Conservation (phyloP, 2,329 filamentous ascomycete genomes). For the Orbilia oligospora region DNA sequence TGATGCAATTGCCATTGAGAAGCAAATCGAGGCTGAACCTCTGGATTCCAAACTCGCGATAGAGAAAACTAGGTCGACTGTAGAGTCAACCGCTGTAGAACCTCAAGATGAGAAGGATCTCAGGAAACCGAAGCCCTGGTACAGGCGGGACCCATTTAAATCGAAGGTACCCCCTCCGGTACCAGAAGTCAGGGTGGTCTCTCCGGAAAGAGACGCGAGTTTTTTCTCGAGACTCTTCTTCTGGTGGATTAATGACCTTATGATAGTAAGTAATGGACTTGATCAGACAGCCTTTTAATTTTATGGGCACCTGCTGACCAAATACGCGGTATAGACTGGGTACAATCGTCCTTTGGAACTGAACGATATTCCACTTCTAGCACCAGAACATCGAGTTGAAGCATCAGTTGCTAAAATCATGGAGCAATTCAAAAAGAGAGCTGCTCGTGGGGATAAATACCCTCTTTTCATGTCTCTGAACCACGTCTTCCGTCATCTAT, state of each 20-base stretch:
- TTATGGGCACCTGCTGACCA: conserved; percentile 64
- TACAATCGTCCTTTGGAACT: conserved; percentile 86
- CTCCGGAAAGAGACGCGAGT: conserved; percentile 84
- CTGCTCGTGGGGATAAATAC: conserved; percentile 80
- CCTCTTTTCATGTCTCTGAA: conserved; percentile 90
- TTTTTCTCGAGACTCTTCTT: conserved; percentile 95
- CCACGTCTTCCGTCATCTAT: conserved; percentile 86
- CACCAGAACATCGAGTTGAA: conserved; percentile 85
- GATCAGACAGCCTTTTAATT: no score
- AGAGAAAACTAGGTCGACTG: conserved; percentile 41
- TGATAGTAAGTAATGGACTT: conserved; percentile 79
- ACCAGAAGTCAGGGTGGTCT: conserved; percentile 73
- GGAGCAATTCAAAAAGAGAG: conserved; percentile 80
- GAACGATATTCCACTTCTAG: conserved; percentile 90
- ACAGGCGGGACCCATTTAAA: conserved; percentile 68
- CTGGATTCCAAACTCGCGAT: conserved; percentile 23
- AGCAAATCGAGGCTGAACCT: conserved; percentile 41
- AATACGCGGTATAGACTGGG: conserved; percentile 73
- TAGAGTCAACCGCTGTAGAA: conserved; percentile 22
- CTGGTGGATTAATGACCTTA: conserved; percentile 98
- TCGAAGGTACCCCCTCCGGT: conserved; percentile 72
- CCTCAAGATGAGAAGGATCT: conserved; percentile 45
- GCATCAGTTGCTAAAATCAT: conserved; percentile 82
- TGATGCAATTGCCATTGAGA: conserved; percentile 44
- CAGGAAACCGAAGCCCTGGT: conserved; percentile 65